A percentile compares a stretch with the other conserved stretches of the same genome.
Evolutionary conservation across 116 monocot species (phyloP).

Genomic region (Papilionanthe hybrid): DNA sequence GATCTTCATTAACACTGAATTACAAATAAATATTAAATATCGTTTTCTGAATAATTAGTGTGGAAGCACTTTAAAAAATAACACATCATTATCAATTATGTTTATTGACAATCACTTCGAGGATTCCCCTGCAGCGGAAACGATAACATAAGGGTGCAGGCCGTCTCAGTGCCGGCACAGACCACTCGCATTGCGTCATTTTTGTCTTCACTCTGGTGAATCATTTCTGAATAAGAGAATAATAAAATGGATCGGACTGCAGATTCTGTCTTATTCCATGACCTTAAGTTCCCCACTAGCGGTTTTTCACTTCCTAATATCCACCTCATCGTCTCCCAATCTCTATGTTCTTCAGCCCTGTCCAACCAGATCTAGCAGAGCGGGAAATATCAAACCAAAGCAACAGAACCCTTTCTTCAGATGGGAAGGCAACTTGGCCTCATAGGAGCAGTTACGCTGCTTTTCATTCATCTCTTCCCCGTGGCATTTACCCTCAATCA

Average conservation of each 20-base stretch:
- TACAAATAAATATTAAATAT: too few species aligned
- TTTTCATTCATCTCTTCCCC: neutral
- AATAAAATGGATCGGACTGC: neutral
- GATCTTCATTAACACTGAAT: too few species aligned
- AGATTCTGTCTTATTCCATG: neutral
- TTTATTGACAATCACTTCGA: too few species aligned
- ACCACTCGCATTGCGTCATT: too few species aligned
- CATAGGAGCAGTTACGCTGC: neutral
- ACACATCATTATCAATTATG: too few species aligned
- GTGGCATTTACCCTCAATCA: conserved; percentile 14
- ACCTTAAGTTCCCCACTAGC: neutral
- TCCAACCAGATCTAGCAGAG: neutral
- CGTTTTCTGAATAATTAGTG: too few species aligned
- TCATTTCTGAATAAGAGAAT: neutral
- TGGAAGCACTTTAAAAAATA: too few species aligned
- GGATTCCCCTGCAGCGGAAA: too few species aligned
- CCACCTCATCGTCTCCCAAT: neutral
- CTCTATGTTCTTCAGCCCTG: neutral
- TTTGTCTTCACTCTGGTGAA: neutral
- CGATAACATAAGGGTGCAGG: too few species aligned
- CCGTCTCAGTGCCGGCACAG: too few species aligned
- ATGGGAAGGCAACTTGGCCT: neutral
- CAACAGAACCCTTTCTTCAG: neutral
- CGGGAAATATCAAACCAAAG: neutral
- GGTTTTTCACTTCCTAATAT: neutral